Evolutionary conservation across 495 filamentous ascomycete genomes (phyloP).

Genomic region (Penicillium fimorum): DNA sequence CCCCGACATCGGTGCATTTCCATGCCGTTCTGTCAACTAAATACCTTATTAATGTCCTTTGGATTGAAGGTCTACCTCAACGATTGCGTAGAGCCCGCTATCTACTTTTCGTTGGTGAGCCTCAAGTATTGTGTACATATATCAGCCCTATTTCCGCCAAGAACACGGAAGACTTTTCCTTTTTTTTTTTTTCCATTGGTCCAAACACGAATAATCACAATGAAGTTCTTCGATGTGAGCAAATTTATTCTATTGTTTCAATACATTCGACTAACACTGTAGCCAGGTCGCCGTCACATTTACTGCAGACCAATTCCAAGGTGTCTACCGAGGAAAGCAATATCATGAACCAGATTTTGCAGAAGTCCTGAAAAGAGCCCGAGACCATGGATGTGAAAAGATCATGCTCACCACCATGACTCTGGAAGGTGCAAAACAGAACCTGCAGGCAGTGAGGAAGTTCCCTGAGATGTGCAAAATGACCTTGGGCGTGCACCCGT

Average conservation of each 20-base stretch:
- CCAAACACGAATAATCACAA: neutral
- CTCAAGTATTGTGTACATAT: neutral
- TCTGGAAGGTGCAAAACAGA: constrained; percentile 21
- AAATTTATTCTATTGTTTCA: neutral
- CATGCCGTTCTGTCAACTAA: neutral
- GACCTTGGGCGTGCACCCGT: constrained; percentile 34
- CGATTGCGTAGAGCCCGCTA: neutral
- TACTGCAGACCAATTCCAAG: constrained; percentile 36
- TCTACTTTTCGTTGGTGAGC: neutral
- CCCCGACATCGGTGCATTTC: neutral
- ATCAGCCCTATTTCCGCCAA: constrained; percentile 1
- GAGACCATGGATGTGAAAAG: constrained; percentile 24
- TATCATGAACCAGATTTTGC: constrained; percentile 31
- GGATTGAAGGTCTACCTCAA: neutral
- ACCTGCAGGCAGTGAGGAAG: constrained; percentile 17
- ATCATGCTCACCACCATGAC: constrained; percentile 32
- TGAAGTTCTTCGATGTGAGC: constrained; percentile 14
- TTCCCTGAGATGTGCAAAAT: constrained; percentile 29
- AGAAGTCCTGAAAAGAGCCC: constrained; percentile 26
- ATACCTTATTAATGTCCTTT: neutral
- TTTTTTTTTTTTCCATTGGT: neutral
- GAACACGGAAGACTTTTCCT: neutral
- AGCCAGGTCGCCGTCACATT: constrained; percentile 31
- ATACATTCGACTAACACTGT: neutral
- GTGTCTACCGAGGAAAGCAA: constrained; percentile 33